Evolutionary conservation across 2,329 filamentous ascomycete species (phyloP).

Genomic region (Aspergillus sp.): DNA sequence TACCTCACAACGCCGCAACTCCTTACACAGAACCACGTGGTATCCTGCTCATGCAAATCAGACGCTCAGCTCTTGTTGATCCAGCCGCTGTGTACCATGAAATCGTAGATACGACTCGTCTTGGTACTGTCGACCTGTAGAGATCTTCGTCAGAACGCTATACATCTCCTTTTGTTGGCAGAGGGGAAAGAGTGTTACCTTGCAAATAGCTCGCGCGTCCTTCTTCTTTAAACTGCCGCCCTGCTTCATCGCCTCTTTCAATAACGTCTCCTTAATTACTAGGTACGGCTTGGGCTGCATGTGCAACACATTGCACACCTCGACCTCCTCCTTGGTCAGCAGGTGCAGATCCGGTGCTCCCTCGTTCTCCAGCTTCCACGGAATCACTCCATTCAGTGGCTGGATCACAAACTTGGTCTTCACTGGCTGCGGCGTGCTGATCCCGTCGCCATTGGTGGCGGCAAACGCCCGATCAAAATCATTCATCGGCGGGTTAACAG

Average conservation of each 20-base stretch:
- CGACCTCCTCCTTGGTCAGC: constrained; percentile 77
- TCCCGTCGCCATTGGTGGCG: constrained; percentile 47
- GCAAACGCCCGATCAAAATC: constrained; percentile 57
- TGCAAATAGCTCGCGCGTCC: constrained; percentile 81
- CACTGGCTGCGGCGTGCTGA: constrained; percentile 40
- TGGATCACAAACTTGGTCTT: constrained; percentile 57
- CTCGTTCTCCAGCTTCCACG: constrained; percentile 70
- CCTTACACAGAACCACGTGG: constrained; percentile 7
- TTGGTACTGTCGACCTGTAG: constrained; percentile 76
- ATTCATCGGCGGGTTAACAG: constrained; percentile 44
- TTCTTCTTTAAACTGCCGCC: constrained; percentile 93
- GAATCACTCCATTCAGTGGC: constrained; percentile 48
- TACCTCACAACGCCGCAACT: constrained; percentile 9
- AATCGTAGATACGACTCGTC: constrained; percentile 84
- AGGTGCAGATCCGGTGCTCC: constrained; percentile 79
- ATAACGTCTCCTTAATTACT: constrained; percentile 88
- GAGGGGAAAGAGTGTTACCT: constrained; percentile 35
- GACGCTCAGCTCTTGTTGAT: constrained; percentile 71
- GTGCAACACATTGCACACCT: constrained; percentile 80
- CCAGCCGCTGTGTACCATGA: constrained; percentile 91
- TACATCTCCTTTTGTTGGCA: background rate
- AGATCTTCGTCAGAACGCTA: background rate
- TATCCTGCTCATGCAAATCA: constrained; percentile 2
- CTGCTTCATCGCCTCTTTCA: constrained; percentile 85
- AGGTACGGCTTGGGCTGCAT: constrained; percentile 93